Evolutionary conservation across 495 filamentous ascomycete species (phyloP), one percentile per base, ranked within the genome.

Genomic region (Pyronema domesticum): DNA sequence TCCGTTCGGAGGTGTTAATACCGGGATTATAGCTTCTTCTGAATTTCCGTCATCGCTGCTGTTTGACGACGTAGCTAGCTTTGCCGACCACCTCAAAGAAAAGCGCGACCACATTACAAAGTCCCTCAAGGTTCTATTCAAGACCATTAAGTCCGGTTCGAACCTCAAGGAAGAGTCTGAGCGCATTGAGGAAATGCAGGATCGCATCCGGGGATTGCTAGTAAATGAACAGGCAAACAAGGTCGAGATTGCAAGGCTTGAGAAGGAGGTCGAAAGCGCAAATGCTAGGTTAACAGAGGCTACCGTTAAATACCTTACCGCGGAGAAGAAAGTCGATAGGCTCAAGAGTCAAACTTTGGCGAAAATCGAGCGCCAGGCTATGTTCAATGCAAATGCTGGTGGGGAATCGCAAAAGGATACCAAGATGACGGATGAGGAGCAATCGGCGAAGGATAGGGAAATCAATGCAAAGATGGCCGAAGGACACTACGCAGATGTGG

Each of bases 271-370:
- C 59, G 80, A 94, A 47, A 79, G 84, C 58, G 73, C 93, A 10
- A 83, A 82, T 45, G 83, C 87, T 47, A 81, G 86, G 49, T 72
- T 95, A 9, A 86, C 94, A 57, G 78, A 74, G 51, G 89, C 91
- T 3, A 89, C 86, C 3, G 71, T 89, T 37, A 81, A 91, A 52
- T 95, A 93, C 59, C 85, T 95, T 76, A 81, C 88, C 55, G 91
- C 91, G 3, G 91, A 96, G 64, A 89, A 89, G 70, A 86, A 85
- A 66, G 74, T 95, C 13, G 91, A 98, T 66, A 80, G 91, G 36
- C 79, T 80, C 6, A 84, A 81, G 65, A 95, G 89, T 62, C 69
- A 81, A 47, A 85, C 89, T 45, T 85, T 94, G n/a, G 81, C 84
- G 53, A 95, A 94, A 63, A 70, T 96, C 53, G 93, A 96, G 65